Percentiles rank a stretch among this genome's conserved stretches.
These are phyloP conservation scores for Posidonia oceanica DNA, from an alignment of 116 monocot genomes.

Conservation along the genomic window DNA sequence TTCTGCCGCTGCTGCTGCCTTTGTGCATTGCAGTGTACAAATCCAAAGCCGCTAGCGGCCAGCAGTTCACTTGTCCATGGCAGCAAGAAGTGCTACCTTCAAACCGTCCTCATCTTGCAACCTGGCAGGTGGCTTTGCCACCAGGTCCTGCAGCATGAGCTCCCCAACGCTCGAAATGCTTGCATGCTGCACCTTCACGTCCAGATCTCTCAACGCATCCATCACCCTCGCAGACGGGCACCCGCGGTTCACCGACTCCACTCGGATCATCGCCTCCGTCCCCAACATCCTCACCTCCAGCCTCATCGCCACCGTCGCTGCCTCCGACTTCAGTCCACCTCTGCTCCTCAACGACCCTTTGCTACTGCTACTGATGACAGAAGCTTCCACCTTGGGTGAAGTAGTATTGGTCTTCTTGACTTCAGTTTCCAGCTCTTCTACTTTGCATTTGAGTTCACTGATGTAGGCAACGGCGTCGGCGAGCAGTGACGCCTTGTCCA, in stretches of 20 bases:
- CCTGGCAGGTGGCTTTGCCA: conserved; percentile 7
- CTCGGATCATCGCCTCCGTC: conserved; percentile 10
- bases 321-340: background rate
- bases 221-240: conserved; percentile 20
- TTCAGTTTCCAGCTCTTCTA: conserved; percentile 13
- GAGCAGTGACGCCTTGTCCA: conserved; percentile 28
- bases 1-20: too few species aligned
- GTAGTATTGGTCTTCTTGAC: conserved; percentile 6
- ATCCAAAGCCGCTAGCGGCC: too few species aligned
- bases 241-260: conserved; percentile 5
- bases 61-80: background rate
- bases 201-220: conserved; percentile 16
- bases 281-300: conserved; percentile 14
- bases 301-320: conserved; percentile 2
- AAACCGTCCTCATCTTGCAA: conserved; percentile 5
- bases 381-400: too few species aligned
- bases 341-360: too few species aligned
- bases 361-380: too few species aligned
- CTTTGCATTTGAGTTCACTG: conserved; percentile 8
- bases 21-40: too few species aligned
- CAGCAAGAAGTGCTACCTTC: conserved; percentile 12
- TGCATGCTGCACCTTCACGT: conserved; percentile 19
- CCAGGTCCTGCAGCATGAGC: conserved; percentile 22
- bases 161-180: conserved; percentile 16
- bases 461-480: conserved; percentile 23